Evolutionary conservation across 1,284 basidiomycete species (phyloP), one percentile per base, ranked within the genome.

Genomic region (Fomitiporia mediterranea): DNA sequence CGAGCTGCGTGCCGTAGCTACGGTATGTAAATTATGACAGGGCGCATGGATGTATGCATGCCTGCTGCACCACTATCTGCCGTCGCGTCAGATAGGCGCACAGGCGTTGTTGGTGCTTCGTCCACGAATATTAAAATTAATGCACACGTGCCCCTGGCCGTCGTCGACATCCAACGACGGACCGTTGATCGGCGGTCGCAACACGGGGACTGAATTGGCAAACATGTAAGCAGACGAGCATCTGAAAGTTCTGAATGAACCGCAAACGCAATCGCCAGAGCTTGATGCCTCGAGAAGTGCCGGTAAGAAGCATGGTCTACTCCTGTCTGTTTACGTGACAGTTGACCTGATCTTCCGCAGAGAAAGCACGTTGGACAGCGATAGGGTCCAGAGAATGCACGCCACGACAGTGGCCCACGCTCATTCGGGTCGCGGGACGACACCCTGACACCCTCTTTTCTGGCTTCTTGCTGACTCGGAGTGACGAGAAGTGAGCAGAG

Each of bases 321-420:
- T 39, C 43, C 23, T 52, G 51, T 34, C 19, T 32, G 9, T 46
- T 55, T 55, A 55, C 46, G 53, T 55, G 53, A 55, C 42, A 54
- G 35, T 37, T 28, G 46, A 39, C 46, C 53, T 55, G 46, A 55
- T 39, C 32, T 55, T 55, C 53, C 37, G 46, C 38, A 32, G 42
- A 55, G 53, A 47, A 55, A 38, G n/a, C 53, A 49, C 44, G 53
- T 47, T 47, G 46, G 27, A 17, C 46, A 43, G 37, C 37, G 35
- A 49, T 55, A 55, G 53, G 53, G 53, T 55, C 32, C 35, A 49
- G 27, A 46, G 23, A 44, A 49, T 17, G 39, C 27, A 40, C 39
- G 51, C 44, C 44, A 46, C 44, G 27, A 46, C 44, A 30, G 44
- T 25, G 42, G 42, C n/a, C n/a, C n/a, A n/a, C n/a, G 42, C 42